Conservation (phyloP, 805 yeast genomes). For the Zygoascus ofunaensis region DNA sequence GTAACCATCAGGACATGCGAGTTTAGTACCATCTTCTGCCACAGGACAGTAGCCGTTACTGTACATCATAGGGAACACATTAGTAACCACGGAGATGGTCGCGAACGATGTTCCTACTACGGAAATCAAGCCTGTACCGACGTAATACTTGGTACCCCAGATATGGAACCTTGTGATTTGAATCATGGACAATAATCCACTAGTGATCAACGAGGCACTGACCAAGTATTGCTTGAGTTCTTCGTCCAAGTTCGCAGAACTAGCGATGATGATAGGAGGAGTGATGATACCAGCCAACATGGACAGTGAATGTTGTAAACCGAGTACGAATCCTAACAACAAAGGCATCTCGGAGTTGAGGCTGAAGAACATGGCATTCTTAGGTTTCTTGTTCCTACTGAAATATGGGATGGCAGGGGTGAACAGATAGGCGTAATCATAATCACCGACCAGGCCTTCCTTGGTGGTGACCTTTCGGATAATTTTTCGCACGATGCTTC, state of each 20-base stretch:
- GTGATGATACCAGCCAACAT: constrained; percentile 89
- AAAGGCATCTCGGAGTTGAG: constrained; percentile 73
- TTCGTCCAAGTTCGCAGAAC: constrained; percentile 48
- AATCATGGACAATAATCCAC: constrained; percentile 59
- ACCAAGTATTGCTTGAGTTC: constrained; percentile 51
- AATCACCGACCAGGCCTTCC: constrained; percentile 81
- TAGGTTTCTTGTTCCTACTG: constrained; percentile 47
- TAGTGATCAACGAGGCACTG: constrained; percentile 62
- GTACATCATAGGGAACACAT: constrained; percentile 78
- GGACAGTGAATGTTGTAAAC: constrained; percentile 79
- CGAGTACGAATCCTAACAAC: constrained; percentile 65
- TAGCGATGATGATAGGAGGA: constrained; percentile 69
- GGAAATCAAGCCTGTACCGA: constrained; percentile 83
- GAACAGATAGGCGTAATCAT: constrained; percentile 72
- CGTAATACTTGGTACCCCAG: constrained; percentile 58
- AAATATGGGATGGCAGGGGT: constrained; percentile 71
- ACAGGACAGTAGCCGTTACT: constrained; percentile 54
- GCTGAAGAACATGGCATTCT: constrained; percentile 50
- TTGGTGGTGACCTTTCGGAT: constrained; percentile 46
- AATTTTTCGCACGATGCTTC: background rate
- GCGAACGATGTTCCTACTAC: constrained; percentile 91
- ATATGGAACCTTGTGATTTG: constrained; percentile 79
- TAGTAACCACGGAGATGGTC: constrained; percentile 69
- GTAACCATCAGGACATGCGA: constrained; percentile 85
- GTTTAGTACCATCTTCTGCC: constrained; percentile 51